Evolutionary conservation across 139 green algal genomes (phyloP), one percentile per base, ranked within the genome.

Genomic region (Gonium pectorale): DNA sequence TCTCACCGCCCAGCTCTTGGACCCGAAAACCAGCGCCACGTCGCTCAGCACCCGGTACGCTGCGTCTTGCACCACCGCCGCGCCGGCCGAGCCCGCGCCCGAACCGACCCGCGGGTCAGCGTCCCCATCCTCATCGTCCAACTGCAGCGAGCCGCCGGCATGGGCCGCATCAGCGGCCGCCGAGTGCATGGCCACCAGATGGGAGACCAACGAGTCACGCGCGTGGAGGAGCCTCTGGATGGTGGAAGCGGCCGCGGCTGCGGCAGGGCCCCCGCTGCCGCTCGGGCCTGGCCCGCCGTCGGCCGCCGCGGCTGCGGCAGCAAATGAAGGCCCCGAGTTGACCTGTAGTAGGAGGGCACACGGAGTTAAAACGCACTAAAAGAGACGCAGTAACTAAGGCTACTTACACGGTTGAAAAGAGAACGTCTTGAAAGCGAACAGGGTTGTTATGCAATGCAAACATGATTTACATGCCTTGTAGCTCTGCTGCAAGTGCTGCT

Each of bases 21-120:
- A 72, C 13, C 75, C 75, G 27, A 82, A 82, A 59, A 82, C 75
- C 41, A 82, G 59, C 15, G 75, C 75, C 19, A 82, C 59, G 40
- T 82, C 75, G n/a, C 35, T 70, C 41, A 82, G 75, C 40, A 71
- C 59, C 21, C 75, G 59, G 59, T 63, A 82, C 59, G 75, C 75
- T 4, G 56, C 60, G 56, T 82, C 75, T 19, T 62, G 75, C 5
- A 71, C 31, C 35, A 82, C 75, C 2, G 59, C 75, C 17, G 51
- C 54, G 24, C 35, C 56, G 51, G 6, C 54, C 5, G 31, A 26
- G 29, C 19, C 44, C 11, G n/a, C 13, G n/a, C n/a, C n/a, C n/a
- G n/a, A n/a, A n/a, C n/a, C n/a, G n/a, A n/a, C n/a, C 29, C 4
- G 5, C 17, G 5, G 5, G 60, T 7, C 29, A 21, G 11, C 6